These are phyloP conservation scores for Ceratocystis eucalypticola DNA, from an alignment of 2,329 filamentous ascomycete genomes.

Conservation along the genomic window DNA sequence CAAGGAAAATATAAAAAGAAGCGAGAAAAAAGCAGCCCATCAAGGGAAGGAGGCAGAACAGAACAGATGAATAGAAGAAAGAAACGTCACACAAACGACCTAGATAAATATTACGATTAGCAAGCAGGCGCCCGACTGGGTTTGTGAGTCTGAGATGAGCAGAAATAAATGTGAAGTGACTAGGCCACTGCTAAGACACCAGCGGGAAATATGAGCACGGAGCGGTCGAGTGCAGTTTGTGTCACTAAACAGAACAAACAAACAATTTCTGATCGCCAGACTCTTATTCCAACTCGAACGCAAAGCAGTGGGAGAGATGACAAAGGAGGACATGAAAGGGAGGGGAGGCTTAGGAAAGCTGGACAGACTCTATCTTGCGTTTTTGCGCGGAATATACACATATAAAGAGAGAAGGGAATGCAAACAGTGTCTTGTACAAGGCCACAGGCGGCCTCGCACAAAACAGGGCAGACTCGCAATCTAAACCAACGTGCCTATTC, in stretches of 20 bases:
- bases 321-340: not conserved
- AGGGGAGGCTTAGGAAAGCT: not conserved
- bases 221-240: not conserved
- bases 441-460: not conserved
- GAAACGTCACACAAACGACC: not conserved
- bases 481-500: not conserved
- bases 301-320: no score
- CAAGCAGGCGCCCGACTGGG: not conserved
- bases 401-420: not conserved
- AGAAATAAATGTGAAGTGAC: no score
- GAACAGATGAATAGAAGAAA: slow-evolving; percentile 2
- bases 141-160: no score
- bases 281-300: no score
- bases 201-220: not conserved
- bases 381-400: no score
- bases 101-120: not conserved
- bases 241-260: not conserved
- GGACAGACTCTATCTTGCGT: not conserved
- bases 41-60: not conserved
- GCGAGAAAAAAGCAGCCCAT: not conserved
- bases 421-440: not conserved
- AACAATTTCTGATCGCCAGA: no score
- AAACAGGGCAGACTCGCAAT: not conserved
- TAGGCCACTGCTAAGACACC: not conserved
- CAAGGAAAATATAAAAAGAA: not conserved